A percentile compares a stretch with the other conserved stretches of the same genome.
These are phyloP conservation scores for Nicotiana knightiana DNA, from an alignment of 257 asterid species.

Conservation along the genomic window DNA sequence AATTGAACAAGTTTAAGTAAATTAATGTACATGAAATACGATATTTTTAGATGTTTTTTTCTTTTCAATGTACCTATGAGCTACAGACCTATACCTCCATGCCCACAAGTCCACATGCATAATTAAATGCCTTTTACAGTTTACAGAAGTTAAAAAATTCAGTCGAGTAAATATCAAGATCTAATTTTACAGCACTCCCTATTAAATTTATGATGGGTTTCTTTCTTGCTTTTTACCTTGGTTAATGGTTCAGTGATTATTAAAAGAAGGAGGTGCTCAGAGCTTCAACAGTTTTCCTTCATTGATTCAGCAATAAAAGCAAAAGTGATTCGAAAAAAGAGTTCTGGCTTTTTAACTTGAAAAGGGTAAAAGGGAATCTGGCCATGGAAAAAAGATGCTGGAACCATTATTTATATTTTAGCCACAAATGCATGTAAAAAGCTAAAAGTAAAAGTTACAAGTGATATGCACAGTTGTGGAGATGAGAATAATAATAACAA, in stretches of 20 bases:
- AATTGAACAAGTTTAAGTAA: neutral
- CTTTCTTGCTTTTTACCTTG: neutral
- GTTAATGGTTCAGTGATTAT: neutral
- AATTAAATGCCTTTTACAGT: neutral
- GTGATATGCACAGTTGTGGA: constrained; percentile 9
- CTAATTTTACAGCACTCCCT: neutral
- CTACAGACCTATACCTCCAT: neutral
- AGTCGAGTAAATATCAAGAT: neutral
- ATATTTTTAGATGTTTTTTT: neutral
- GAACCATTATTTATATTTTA: neutral
- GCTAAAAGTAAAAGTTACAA: neutral
- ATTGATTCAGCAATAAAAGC: constrained; percentile 13
- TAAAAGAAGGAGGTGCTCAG: neutral
- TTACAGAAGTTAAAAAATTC: neutral
- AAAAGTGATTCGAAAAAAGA: constrained; percentile 23
- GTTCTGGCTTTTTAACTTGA: constrained; percentile 17
- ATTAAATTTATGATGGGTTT: neutral
- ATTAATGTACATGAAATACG: neutral
- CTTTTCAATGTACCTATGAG: neutral
- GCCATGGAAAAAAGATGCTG: neutral
- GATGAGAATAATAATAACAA: neutral
- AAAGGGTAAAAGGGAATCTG: constrained; percentile 2
- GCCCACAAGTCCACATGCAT: neutral
- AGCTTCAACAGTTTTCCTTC: constrained; percentile 1
- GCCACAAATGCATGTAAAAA: constrained; percentile 8